Evolutionary conservation across 805 yeast genomes (phyloP).

Genomic region (Ogataea sp.): DNA sequence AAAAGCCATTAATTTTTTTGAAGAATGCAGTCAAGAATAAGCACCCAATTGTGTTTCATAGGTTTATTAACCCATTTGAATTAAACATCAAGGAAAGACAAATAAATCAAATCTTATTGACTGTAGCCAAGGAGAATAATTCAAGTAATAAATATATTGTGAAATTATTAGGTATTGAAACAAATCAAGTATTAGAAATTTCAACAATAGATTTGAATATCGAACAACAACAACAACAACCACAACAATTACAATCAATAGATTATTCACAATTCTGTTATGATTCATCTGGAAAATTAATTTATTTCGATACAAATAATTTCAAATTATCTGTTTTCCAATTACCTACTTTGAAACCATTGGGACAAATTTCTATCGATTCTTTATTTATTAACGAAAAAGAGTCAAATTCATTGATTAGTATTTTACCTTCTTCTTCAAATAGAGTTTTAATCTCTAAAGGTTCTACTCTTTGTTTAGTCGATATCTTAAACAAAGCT

Average conservation of each 20-base stretch:
- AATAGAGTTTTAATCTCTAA: conserved; percentile 38
- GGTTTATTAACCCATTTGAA: conserved; percentile 19
- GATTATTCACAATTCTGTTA: conserved; percentile 8
- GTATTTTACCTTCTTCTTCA: conserved; percentile 32
- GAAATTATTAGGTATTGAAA: conserved; percentile 19
- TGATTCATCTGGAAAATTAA: conserved; percentile 23
- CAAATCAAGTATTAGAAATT: conserved; percentile 19
- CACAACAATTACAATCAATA: conserved; percentile 3
- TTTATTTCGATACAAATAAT: conserved; percentile 13
- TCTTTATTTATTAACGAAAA: conserved; percentile 13
- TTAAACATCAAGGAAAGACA: conserved; percentile 14
- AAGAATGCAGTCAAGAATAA: conserved; percentile 7
- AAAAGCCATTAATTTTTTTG: conserved; percentile 4
- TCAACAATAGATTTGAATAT: conserved; percentile 17
- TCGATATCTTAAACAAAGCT: conserved; percentile 38
- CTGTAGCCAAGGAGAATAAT: conserved; percentile 11
- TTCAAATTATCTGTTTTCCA: conserved; percentile 15
- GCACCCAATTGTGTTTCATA: conserved; percentile 11
- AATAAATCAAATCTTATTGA: conserved; percentile 13
- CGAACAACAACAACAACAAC: not conserved
- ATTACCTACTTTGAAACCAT: conserved; percentile 25
- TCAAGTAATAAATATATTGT: conserved; percentile 10
- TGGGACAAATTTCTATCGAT: conserved; percentile 18
- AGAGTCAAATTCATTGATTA: conserved; percentile 13
- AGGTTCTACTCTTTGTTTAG: conserved; percentile 30